Evolutionary conservation across 345 rosid genomes (phyloP), one percentile per base, ranked within the genome.

Genomic region (Hibiscus tridactylites): DNA sequence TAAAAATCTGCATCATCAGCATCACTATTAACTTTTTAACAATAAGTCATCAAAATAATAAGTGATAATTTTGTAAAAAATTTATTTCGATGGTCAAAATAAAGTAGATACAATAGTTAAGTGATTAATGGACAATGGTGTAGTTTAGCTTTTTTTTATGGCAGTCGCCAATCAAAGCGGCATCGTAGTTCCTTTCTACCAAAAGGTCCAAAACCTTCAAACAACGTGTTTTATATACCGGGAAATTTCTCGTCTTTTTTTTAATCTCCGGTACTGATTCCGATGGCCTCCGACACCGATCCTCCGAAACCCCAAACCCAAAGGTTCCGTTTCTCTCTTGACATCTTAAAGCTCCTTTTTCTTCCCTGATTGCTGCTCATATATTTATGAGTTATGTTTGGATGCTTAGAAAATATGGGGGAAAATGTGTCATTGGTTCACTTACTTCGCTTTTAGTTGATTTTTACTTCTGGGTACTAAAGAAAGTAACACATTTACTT

Each of bases 271-370:
- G 50, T 37, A 7, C 52, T 50, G 19, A 4, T 50, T 50, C 46
- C 64, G 52, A 70, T 70, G 73, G 64, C 19, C 62, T 53, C 62
- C 9, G 64, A 70, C 5, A 17, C 49, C 1, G 73, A 39, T 70
- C 64, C 54, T 70, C 16, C 53, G 42, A 33, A 57, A 17, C 7
- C 73, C 35, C 35, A n/a, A 56, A 70, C 49, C 35, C 37, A 35
- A 19, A 70, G 73, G 73, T 70, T 6, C 52, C 19, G 4, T 42
- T 9, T 21, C 9, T 56, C 52, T 56, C 26, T 33, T 15, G 9
- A 2, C 2, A 16, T 16, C 16, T 37, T 26, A 31, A n/a, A 17
- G 47, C 44, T 17, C 42, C 42, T 35, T 68, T 28, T 44, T 44
- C 47, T 44, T 44, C 47, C 12, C 56, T 52, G 59, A 15, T 24